These are phyloP conservation scores for Aphanocladium album DNA, from an alignment of 2,329 filamentous ascomycete genomes.

Conservation along the genomic window DNA sequence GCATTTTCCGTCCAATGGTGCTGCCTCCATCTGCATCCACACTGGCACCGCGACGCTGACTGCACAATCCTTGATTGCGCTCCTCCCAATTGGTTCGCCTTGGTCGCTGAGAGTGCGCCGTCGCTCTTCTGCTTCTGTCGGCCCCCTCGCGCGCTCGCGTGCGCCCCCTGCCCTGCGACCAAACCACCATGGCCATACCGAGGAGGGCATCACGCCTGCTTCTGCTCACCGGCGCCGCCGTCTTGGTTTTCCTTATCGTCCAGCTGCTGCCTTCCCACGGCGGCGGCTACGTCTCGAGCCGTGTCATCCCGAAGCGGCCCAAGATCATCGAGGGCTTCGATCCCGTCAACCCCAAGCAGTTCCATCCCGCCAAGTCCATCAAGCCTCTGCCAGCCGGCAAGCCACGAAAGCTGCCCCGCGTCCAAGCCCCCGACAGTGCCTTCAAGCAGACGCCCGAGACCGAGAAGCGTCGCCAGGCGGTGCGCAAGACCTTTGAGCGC, in stretches of 20 bases:
- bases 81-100: background rate
- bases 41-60: background rate
- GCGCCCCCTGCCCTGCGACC: no score
- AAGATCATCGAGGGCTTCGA: conserved; percentile 9
- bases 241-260: conserved; percentile 20
- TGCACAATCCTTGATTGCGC: background rate
- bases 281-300: conserved; percentile 20
- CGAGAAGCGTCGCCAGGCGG: conserved; percentile 34
- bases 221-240: conserved; percentile 17
- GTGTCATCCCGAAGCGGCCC: conserved; percentile 11
- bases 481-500: conserved; percentile 47
- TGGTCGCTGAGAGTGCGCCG: background rate
- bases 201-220: conserved; percentile 21
- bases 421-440: conserved; percentile 36
- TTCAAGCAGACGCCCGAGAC: conserved; percentile 24
- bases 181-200: conserved; percentile 19
- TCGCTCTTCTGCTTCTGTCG: background rate
- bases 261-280: conserved; percentile 17
- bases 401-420: conserved; percentile 21
- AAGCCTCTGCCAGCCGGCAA: conserved; percentile 32
- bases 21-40: background rate
- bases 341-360: conserved; percentile 12
- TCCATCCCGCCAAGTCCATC: conserved; percentile 27
- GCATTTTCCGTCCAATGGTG: conserved; percentile 2
- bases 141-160: background rate